A percentile compares a stretch with the other conserved stretches of the same genome.
Conservation (phyloP, 176 grass and related monocot species). For the Guadua angustifolia region DNA sequence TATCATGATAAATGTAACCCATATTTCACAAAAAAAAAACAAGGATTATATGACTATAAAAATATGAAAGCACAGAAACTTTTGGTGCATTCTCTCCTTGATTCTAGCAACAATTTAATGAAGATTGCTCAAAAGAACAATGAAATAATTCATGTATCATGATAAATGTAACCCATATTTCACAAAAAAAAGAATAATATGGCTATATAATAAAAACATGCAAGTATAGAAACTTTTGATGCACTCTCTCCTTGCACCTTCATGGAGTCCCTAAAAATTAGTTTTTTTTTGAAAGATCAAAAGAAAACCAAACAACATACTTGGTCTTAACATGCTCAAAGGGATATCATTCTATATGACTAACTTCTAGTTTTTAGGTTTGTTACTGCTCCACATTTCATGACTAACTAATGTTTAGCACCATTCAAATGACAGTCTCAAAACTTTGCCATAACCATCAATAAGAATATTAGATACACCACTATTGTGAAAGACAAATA, state of each 20-base stretch:
- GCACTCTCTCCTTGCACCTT: background rate
- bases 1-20: constrained; percentile 20
- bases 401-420: constrained; percentile 27
- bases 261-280: background rate
- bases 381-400: background rate
- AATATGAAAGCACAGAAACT: too few species aligned
- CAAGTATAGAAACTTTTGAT: constrained; percentile 22
- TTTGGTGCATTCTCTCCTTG: background rate
- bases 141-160: background rate
- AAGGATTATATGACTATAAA: background rate
- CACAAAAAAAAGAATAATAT: background rate
- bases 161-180: constrained; percentile 30
- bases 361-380: constrained; percentile 3
- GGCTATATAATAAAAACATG: background rate
- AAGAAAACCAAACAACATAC: constrained; percentile 21
- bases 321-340: background rate
- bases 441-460: constrained; percentile 18
- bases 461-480: background rate
- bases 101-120: constrained; percentile 18
- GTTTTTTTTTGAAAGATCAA: background rate
- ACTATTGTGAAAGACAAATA: constrained; percentile 29
- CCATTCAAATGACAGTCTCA: background rate
- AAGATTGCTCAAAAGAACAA: constrained; percentile 10
- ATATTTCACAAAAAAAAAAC: constrained; percentile 16
- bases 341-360: constrained; percentile 10